A percentile compares a stretch with the other conserved stretches of the same genome.
Evolutionary conservation across 1,139 yeast genomes (phyloP).

Genomic region (Suhomyces guaymorum): DNA sequence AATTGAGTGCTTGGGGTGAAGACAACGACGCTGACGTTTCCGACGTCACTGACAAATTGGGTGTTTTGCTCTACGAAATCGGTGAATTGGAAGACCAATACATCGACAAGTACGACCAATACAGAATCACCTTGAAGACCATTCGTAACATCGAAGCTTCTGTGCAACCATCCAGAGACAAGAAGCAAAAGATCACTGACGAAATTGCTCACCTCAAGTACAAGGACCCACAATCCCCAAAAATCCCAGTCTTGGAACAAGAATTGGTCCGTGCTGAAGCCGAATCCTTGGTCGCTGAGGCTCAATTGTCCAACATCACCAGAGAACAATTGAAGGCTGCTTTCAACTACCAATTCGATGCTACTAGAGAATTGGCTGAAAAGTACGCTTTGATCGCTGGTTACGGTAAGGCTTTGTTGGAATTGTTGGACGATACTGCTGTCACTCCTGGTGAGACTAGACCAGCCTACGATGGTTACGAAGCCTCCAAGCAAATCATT

Average conservation of each 20-base stretch:
- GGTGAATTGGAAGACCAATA: conserved; percentile 98
- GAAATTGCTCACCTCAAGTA: conserved; percentile 96
- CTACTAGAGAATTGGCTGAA: conserved; percentile 94
- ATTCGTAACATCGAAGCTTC: conserved; percentile 96
- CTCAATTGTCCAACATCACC: conserved; percentile 95
- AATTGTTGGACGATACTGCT: conserved; percentile 92
- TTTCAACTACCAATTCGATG: conserved; percentile 94
- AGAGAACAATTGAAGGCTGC: conserved; percentile 98
- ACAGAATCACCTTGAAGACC: conserved; percentile 92
- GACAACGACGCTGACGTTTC: conserved; percentile 96
- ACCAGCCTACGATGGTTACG: conserved; percentile 97
- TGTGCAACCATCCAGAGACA: conserved; percentile 97
- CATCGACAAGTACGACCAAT: conserved; percentile 96
- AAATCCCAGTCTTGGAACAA: conserved; percentile 92
- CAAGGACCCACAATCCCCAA: conserved; percentile 97
- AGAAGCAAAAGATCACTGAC: conserved; percentile 96
- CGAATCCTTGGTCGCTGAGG: conserved; percentile 97
- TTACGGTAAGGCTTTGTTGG: conserved; percentile 95
- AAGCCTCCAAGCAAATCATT: conserved; percentile 95
- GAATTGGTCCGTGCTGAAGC: conserved; percentile 99
- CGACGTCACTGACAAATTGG: conserved; percentile 95
- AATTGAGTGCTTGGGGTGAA: conserved; percentile 96
- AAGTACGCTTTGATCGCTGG: conserved; percentile 96
- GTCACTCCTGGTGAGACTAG: conserved; percentile 99
- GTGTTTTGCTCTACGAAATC: conserved; percentile 91